A percentile compares a stretch with the other conserved stretches of the same genome.
phyloP scores from a whole-genome alignment of 129 eudicot genomes.

The Chrysanthemum makinoi region DNA sequence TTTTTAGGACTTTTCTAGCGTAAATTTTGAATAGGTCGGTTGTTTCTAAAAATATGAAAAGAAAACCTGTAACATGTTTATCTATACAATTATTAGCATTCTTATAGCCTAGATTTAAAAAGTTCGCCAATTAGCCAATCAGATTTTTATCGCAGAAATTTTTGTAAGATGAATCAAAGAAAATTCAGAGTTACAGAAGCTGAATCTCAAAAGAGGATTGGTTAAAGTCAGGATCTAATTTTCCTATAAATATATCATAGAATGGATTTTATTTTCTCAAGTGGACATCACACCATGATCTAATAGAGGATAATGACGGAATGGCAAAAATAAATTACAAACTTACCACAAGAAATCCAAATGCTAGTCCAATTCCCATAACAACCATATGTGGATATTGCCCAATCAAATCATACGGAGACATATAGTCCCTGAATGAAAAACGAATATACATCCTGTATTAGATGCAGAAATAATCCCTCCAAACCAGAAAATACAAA shows the following conservation, averaged over 20 bases:
- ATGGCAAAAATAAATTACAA: slow-evolving; percentile 6
- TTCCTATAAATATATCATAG: background rate
- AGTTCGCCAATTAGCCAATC: no score
- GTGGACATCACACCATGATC: slow-evolving; percentile 13
- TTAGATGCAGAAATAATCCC: background rate
- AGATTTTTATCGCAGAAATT: no score
- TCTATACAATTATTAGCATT: no score
- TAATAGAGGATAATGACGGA: background rate
- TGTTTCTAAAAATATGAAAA: no score
- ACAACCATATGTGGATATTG: slow-evolving; percentile 79
- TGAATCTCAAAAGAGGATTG: no score
- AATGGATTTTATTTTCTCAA: background rate
- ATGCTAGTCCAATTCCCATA: slow-evolving; percentile 88
- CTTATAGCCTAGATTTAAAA: no score
- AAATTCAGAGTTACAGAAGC: no score
- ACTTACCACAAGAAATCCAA: slow-evolving; percentile 96
- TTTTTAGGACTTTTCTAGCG: background rate
- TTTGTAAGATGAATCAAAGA: no score
- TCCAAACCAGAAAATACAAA: background rate
- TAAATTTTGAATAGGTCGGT: no score
- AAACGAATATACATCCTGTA: background rate
- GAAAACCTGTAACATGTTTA: no score
- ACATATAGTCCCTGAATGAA: slow-evolving; percentile 77
- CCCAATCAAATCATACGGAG: slow-evolving; percentile 71
- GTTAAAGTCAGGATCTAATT: no score